Conservation (phyloP, 2,329 filamentous ascomycete genomes). For the Fusarium sulawesiense region DNA sequence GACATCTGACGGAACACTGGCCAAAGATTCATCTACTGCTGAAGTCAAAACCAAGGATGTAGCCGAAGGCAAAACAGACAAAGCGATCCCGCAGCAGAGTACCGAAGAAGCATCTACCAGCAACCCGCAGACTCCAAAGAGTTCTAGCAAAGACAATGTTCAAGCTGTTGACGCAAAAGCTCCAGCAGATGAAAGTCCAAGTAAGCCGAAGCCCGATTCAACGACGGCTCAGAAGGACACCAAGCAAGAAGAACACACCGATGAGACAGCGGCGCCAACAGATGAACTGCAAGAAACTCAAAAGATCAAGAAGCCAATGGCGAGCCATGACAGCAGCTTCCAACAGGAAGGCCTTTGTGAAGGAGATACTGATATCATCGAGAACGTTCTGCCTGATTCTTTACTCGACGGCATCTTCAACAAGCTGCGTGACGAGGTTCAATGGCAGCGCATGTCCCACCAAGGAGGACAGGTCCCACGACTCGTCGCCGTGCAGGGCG, state of each 20-base stretch:
- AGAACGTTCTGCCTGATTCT: constrained; percentile 72
- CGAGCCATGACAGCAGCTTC: constrained; percentile 13
- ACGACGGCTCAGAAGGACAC: neutral
- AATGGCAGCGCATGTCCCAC: constrained; percentile 93
- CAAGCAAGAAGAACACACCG: constrained; percentile 1
- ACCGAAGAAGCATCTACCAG: constrained; percentile 3
- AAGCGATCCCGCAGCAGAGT: neutral
- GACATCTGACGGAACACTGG: neutral
- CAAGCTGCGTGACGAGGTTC: constrained; percentile 77
- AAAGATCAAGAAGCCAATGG: constrained; percentile 7
- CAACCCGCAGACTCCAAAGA: neutral
- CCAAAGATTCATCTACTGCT: neutral
- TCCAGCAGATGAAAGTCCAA: neutral
- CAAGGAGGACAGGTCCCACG: constrained; percentile 91
- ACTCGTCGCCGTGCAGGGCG: constrained; percentile 88
- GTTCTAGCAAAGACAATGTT: constrained; percentile 1
- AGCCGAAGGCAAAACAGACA: constrained; percentile 8
- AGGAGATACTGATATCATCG: constrained; percentile 81
- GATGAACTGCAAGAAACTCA: constrained; percentile 6
- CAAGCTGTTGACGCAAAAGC: neutral
- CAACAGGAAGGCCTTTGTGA: constrained; percentile 73
- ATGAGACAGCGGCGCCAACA: constrained; percentile 1
- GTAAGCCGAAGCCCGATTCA: neutral
- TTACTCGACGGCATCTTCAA: constrained; percentile 73
- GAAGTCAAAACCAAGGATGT: constrained; percentile 23